Base-by-base conservation (phyloP, 2,329 filamentous ascomycete genomes). In the Cladosporium cucumerinum region DNA sequence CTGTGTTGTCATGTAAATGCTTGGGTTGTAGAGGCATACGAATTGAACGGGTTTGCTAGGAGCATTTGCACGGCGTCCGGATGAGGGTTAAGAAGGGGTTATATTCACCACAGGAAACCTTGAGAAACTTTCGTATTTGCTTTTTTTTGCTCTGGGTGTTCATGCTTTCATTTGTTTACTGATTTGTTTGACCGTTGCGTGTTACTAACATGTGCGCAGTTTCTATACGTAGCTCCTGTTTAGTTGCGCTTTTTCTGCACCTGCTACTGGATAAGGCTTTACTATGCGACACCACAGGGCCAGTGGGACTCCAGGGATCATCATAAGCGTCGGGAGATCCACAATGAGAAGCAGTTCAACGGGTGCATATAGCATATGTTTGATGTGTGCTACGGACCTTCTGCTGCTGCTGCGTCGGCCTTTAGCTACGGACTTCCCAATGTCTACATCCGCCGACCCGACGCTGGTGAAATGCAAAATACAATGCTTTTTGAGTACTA, bases 1-100 rank as follows among this genome's bases (percentile, higher is more conserved):
- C 78, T 87, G 85, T 72, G 74, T 80, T 52, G 77, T 86, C 59
- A 86, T 85, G 83, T 85, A 63, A 30, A 63, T 57, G 57, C 32
- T 23, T 49, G 61, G 59, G 39, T 8, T 61, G 43, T 28, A 23
- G 43, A 34, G 43, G 46, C 46, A 51, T 61, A 61, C 46, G 46
- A 58, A 43, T 58, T 58, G 55, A 23, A 46, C 32, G 34, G 55
- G 14, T 51, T 36, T 61, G 43, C 46, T 61, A 49, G 32, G 59
- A 61, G 59, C 59, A 61, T 61, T 61, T 61, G 59, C 59, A 32
- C 48, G 59, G 59, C 59, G 59, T 52, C 16, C 36, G 43, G 58
- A 51, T 18, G 58, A n/a, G 25, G 58, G 26, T 34, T 61, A 51
- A 61, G 28, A 46, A 61, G 46, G 28, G 58, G 36, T 48, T 49